A percentile compares a stretch with the other conserved stretches of the same genome.
These are phyloP conservation scores for Prosopis cineraria DNA, from an alignment of 306 rosid species.

Conservation along the genomic window DNA sequence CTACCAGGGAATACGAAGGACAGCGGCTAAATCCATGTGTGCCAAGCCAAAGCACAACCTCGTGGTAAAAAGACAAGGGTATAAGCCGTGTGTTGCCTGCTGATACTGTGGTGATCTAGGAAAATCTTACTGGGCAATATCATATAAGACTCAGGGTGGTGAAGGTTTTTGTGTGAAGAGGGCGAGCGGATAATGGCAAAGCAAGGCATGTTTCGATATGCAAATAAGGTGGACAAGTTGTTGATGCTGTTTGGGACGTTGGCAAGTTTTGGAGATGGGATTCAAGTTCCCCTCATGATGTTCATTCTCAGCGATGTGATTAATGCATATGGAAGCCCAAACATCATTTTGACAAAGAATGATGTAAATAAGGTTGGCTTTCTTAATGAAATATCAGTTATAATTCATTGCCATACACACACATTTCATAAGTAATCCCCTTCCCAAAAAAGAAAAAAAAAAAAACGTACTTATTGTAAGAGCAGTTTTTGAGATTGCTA, in stretches of 20 bases:
- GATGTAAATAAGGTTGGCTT: conserved; percentile 74
- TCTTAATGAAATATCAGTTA: not conserved
- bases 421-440: not conserved
- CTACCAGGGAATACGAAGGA: conserved; percentile 22
- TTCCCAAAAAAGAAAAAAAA: too few relatives aligned
- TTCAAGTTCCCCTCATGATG: conserved; percentile 84
- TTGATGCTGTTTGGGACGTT: conserved; percentile 79
- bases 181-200: conserved; percentile 51
- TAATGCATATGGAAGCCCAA: conserved; percentile 63
- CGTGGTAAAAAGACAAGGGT: not conserved
- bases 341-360: conserved; percentile 41
- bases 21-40: conserved; percentile 17
- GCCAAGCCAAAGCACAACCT: not conserved
- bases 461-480: not conserved
- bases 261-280: conserved; percentile 88
- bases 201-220: conserved; percentile 68
- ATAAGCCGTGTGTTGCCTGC: not conserved
- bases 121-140: conserved; percentile 9
- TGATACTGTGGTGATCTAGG: not conserved
- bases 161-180: not conserved
- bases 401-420: not conserved
- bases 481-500: conserved; percentile 31
- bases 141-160: not conserved
- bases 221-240: conserved; percentile 73
- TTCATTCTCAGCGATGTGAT: conserved; percentile 82